These are phyloP conservation scores for Collariella sp. DNA, from an alignment of 495 filamentous ascomycete species.

Conservation along the genomic window DNA sequence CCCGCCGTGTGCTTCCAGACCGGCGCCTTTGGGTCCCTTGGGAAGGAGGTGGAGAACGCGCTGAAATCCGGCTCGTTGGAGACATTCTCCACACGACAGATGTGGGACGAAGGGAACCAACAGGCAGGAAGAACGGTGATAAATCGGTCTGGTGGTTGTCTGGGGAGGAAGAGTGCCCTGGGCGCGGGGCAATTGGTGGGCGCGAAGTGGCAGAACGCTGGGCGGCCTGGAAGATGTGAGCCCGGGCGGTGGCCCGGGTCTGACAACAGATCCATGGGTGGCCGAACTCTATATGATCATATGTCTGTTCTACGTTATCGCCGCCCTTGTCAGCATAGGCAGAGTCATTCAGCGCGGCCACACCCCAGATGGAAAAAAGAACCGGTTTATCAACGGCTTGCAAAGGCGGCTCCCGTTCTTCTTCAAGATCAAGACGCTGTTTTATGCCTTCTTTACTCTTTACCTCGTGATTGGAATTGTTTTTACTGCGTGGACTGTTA, in stretches of 20 bases:
- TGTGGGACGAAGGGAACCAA: no score
- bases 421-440: constrained; percentile 11
- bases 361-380: constrained; percentile 13
- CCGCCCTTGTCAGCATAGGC: constrained; percentile 19
- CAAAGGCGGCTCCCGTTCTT: neutral
- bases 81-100: constrained; percentile 15
- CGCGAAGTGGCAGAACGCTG: no score
- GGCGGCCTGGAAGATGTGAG: no score
- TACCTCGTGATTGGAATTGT: constrained; percentile 23
- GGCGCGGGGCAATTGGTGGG: no score
- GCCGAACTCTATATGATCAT: constrained; percentile 25
- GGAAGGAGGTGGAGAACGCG: constrained; percentile 4
- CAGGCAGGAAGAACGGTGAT: no score
- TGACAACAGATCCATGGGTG: constrained; percentile 29
- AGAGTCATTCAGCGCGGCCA: constrained; percentile 19
- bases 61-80: constrained; percentile 11
- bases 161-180: no score
- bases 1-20: constrained; percentile 28
- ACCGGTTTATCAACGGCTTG: neutral
- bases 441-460: constrained; percentile 15
- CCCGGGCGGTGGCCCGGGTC: no score
- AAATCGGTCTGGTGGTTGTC: no score
- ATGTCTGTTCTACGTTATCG: constrained; percentile 23
- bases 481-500: constrained; percentile 14
- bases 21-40: neutral